Percentiles rank a stretch among this genome's conserved stretches.
These are phyloP conservation scores for Fusarium haematococcum DNA, from an alignment of 2,329 filamentous ascomycete species.

Conservation along the genomic window DNA sequence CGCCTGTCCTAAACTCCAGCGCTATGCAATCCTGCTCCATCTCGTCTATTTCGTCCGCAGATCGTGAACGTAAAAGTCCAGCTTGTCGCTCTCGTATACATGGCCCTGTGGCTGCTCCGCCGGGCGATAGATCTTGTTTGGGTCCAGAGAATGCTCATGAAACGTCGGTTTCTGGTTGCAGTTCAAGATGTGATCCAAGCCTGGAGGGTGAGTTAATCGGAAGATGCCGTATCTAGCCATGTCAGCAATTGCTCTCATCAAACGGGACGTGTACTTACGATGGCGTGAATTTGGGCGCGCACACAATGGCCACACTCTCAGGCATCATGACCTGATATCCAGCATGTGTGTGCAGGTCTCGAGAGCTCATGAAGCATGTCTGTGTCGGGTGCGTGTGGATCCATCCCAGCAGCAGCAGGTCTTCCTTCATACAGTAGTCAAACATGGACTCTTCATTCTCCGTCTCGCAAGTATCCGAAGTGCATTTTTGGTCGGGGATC, in stretches of 20 bases:
- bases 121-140: conserved; percentile 82
- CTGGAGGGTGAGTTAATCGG: conserved; percentile 91
- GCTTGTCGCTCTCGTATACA: conserved; percentile 74
- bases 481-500: conserved; percentile 90
- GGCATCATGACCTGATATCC: conserved; percentile 97
- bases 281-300: conserved; percentile 83
- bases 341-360: conserved; percentile 92
- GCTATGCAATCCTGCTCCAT: conserved; percentile 31
- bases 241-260: neutral
- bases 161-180: conserved; percentile 86
- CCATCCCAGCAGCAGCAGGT: conserved; percentile 91
- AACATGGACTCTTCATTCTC: conserved; percentile 87
- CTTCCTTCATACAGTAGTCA: conserved; percentile 87
- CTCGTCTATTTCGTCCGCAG: conserved; percentile 52
- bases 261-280: conserved; percentile 65
- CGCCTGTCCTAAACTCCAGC: conserved; percentile 31
- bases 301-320: conserved; percentile 97
- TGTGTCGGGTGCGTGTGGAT: conserved; percentile 98
- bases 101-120: conserved; percentile 75
- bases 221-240: conserved; percentile 86
- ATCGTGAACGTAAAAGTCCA: conserved; percentile 71
- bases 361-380: conserved; percentile 96
- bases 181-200: conserved; percentile 83
- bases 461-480: conserved; percentile 94
- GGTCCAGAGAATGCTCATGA: conserved; percentile 76